phyloP scores from a whole-genome alignment of 139 green algal species.

The Chlorella sp. region DNA sequence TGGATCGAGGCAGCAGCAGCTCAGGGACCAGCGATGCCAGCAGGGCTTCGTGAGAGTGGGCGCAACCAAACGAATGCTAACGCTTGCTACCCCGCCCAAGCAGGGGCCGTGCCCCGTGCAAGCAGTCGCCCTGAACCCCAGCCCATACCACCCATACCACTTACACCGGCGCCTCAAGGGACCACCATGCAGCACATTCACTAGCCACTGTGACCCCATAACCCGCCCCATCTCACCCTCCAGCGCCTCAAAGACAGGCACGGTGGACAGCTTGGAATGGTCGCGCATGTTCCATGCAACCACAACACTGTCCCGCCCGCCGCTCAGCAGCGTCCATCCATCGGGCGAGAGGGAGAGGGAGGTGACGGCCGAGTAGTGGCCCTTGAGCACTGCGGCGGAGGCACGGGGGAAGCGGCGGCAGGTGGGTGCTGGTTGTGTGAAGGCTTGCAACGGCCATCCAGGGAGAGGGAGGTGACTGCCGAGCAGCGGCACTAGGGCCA shows the following conservation, averaged over 20 bases:
- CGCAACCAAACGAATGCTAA: too few relatives aligned
- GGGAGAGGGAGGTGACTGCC: neutral
- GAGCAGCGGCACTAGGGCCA: neutral
- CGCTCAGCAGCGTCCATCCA: conserved; percentile 75
- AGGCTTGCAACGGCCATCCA: too few relatives aligned
- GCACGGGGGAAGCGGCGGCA: neutral
- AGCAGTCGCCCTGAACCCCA: too few relatives aligned
- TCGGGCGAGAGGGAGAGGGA: conserved; percentile 76
- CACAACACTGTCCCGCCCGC: conserved; percentile 77
- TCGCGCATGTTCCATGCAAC: conserved; percentile 82
- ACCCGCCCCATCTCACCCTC: conserved; percentile 73
- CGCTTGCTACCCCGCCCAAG: too few relatives aligned
- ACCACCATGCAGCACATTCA: too few relatives aligned
- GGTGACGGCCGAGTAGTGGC: conserved; percentile 89
- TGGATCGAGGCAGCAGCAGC: too few relatives aligned
- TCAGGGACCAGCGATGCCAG: too few relatives aligned
- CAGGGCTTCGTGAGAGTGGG: too few relatives aligned
- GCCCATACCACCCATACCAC: too few relatives aligned
- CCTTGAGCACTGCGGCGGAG: conserved; percentile 48
- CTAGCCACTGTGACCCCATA: too few relatives aligned
- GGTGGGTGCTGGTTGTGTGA: neutral
- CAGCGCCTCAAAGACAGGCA: conserved; percentile 91
- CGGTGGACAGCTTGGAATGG: conserved; percentile 64
- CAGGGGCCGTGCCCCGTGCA: too few relatives aligned
- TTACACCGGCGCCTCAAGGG: too few relatives aligned